A percentile compares a stretch with the other conserved stretches of the same genome.
These are phyloP conservation scores for Pyrenophora tritici-repentis DNA, from an alignment of 2,329 filamentous ascomycete genomes.

Conservation along the genomic window DNA sequence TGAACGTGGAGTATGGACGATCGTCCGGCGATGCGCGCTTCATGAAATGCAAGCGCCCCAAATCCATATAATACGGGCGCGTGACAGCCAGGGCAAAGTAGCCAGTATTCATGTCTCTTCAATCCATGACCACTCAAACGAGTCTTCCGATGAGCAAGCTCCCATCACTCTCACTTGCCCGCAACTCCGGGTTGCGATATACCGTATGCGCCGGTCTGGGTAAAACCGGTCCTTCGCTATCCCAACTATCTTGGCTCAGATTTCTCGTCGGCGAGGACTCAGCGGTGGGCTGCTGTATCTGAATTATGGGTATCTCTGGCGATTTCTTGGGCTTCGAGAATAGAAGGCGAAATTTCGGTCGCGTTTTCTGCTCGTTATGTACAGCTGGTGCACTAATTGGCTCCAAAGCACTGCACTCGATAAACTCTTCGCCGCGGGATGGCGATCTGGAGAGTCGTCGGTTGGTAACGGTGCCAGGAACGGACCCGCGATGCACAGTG, in stretches of 20 bases:
- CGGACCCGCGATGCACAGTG: slow-evolving; percentile 19
- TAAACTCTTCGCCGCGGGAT: slow-evolving; percentile 25
- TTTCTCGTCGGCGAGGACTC: slow-evolving; percentile 26
- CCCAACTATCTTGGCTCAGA: slow-evolving; percentile 25
- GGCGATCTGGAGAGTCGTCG: slow-evolving; percentile 21
- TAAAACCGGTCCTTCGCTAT: slow-evolving; percentile 23
- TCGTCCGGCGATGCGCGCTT: too few relatives aligned
- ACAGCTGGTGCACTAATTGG: not conserved
- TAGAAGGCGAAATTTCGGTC: slow-evolving; percentile 17
- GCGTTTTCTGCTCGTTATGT: slow-evolving; percentile 5
- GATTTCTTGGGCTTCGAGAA: slow-evolving; percentile 17
- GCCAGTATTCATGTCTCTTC: too few relatives aligned
- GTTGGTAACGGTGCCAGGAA: slow-evolving; percentile 5
- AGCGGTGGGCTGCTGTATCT: slow-evolving; percentile 29
- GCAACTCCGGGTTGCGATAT: slow-evolving; percentile 14
- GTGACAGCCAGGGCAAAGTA: too few relatives aligned
- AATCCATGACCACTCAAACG: slow-evolving; percentile 24
- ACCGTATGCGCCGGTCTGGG: slow-evolving; percentile 23
- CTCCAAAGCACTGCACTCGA: slow-evolving; percentile 24
- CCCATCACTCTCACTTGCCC: slow-evolving; percentile 18
- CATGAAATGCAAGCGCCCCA: too few relatives aligned
- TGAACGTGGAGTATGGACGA: too few relatives aligned
- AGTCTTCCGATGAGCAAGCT: slow-evolving; percentile 26
- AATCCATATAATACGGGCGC: too few relatives aligned
- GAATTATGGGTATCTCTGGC: slow-evolving; percentile 26